These are phyloP conservation scores for Camellia sinensis DNA, from an alignment of 148 eudicot genomes.

Conservation along the genomic window DNA sequence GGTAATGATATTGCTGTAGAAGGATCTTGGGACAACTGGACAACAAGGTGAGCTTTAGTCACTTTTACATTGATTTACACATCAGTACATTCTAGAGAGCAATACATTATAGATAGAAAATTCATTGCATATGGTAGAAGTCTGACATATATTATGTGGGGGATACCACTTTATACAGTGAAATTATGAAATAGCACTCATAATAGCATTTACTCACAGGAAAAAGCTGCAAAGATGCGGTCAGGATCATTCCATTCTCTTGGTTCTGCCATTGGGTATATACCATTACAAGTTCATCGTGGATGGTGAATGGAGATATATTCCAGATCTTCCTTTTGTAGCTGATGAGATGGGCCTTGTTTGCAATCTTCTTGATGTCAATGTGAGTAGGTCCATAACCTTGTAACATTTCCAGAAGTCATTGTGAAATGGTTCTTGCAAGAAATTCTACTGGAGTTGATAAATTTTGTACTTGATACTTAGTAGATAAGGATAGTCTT, in stretches of 20 bases:
- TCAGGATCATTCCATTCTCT: conserved; percentile 66
- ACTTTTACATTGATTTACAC: neutral
- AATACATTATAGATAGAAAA: neutral
- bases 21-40: conserved; percentile 96
- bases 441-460: neutral
- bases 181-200: neutral
- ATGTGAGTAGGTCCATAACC: conserved; percentile 49
- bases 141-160: neutral
- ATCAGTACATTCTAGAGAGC: too few relatives aligned
- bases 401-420: neutral
- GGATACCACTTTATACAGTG: neutral
- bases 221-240: conserved; percentile 65
- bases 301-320: conserved; percentile 67
- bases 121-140: neutral
- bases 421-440: neutral
- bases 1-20: conserved; percentile 77
- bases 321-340: conserved; percentile 70
- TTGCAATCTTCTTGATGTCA: conserved; percentile 73
- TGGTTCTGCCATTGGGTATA: conserved; percentile 83
- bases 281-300: conserved; percentile 75
- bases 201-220: conserved; percentile 35
- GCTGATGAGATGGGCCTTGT: conserved; percentile 61
- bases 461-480: neutral
- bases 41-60: conserved; percentile 48
- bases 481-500: neutral